These are phyloP conservation scores for Albatrellus ellisii DNA, from an alignment of 768 basidiomycete genomes.

Conservation along the genomic window DNA sequence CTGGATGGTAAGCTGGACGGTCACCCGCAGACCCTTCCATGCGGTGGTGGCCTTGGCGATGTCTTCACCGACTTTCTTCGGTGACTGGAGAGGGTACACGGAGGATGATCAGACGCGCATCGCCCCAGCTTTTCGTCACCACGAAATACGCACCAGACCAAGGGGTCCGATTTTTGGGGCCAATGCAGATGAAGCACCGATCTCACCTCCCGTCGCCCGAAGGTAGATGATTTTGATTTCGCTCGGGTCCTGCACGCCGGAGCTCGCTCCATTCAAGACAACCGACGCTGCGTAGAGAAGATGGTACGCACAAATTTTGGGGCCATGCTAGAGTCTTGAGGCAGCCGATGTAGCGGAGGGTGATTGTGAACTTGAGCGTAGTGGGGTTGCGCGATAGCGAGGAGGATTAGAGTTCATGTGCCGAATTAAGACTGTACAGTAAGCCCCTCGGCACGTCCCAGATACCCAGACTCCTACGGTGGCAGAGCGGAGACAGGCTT, in stretches of 20 bases:
- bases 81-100: conserved; percentile 47
- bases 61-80: conserved; percentile 99
- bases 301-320: conserved; percentile 53
- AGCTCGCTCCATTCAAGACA: not conserved
- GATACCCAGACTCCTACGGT: no score
- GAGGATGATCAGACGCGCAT: conserved; percentile 4
- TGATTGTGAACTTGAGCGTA: conserved; percentile 20
- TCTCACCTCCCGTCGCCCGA: conserved; percentile 97
- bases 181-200: conserved; percentile 95
- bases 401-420: conserved; percentile 38
- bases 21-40: conserved; percentile 99
- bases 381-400: conserved; percentile 7
- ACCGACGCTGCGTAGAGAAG: not conserved
- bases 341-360: conserved; percentile 19
- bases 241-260: conserved; percentile 67
- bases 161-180: conserved; percentile 99
- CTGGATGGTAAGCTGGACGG: conserved; percentile 98
- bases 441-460: not conserved
- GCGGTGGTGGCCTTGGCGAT: conserved; percentile 96
- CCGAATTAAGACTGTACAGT: conserved; percentile 52
- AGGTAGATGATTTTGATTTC: conserved; percentile 99
- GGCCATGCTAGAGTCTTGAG: conserved; percentile 38
- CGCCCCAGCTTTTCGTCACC: not conserved
- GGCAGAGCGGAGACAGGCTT: not conserved
- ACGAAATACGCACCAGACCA: conserved; percentile 64